Evolutionary conservation across 306 rosid genomes (phyloP), one percentile per base, ranked within the genome.

Genomic region (Corylus heterophylla): DNA sequence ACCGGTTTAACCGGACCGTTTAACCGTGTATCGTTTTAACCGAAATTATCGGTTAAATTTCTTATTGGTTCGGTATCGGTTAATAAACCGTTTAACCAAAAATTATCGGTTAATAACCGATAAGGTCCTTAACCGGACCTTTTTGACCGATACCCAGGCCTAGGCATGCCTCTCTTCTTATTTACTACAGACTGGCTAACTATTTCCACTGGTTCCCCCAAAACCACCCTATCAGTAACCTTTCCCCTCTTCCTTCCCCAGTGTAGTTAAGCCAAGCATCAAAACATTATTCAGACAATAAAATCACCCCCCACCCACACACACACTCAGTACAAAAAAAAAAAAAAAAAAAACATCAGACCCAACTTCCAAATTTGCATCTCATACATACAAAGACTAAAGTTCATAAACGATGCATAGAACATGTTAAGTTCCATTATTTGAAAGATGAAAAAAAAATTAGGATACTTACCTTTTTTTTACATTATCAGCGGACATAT

Each of bases 401-500:
- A 10, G 22, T 17, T 68, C 14, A 68, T 18, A 68, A 68, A 1
- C 51, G 16, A 67, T 67, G 25, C 50, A 67, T 42, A 8, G 25
- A 67, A 68, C 72, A 42, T 18, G 27, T 39, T n/a, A 18, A 45
- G 72, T 42, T n/a, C 16, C 51, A 68, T 68, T 42, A 39, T 17
- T 18, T 68, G 55, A 69, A 45, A 70, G 58, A 20, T 22, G 44
- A 44, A 64, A 71, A 37, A 79, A 31, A 31, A 31, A 1, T 9
- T 48, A 77, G 68, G 55, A 80, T 9, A 10, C 86, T 73, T 76
- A 90, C 98, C 89, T 89, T 89, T 94, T 94, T 91, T 94, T 94
- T 58, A 94, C 79, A 82, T 94, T 92, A 27, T 83, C 95, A 27
- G 69, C 61, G 4, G 97, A 81, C 90, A 91, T 90, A 84, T 87